These are phyloP conservation scores for Neurospora tetrasperma DNA, from an alignment of 495 filamentous ascomycete species.

Conservation along the genomic window DNA sequence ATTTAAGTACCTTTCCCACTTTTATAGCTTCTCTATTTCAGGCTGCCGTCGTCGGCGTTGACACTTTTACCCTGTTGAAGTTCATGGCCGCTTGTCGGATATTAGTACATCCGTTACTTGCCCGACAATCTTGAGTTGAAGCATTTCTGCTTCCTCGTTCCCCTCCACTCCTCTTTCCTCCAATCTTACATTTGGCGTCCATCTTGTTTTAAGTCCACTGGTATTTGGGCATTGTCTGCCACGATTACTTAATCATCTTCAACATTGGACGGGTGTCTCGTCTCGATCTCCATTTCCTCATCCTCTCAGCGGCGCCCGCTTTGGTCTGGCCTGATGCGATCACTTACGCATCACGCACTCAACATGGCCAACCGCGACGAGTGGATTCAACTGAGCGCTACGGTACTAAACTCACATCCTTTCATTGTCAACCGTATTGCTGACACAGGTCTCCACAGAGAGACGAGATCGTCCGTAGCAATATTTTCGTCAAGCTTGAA, in stretches of 20 bases:
- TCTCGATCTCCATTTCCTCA: neutral
- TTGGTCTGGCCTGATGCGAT: neutral
- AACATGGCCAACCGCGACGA: neutral
- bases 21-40: neutral
- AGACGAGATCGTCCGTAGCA: conserved; percentile 17
- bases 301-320: neutral
- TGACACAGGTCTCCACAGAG: neutral
- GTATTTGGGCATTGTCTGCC: neutral
- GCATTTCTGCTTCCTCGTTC: neutral
- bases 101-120: neutral
- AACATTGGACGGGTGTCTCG: neutral
- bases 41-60: neutral
- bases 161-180: neutral
- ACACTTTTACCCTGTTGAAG: neutral
- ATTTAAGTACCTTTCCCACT: neutral
- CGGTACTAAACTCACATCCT: neutral
- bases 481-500: conserved; percentile 17
- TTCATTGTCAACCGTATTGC: neutral
- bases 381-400: neutral
- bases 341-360: neutral
- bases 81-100: neutral
- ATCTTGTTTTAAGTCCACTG: neutral
- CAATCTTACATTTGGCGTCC: neutral
- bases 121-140: neutral
- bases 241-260: neutral